These are phyloP conservation scores for Diophrys appendiculata DNA, from an alignment of 73 alveolate species.

Conservation along the genomic window DNA sequence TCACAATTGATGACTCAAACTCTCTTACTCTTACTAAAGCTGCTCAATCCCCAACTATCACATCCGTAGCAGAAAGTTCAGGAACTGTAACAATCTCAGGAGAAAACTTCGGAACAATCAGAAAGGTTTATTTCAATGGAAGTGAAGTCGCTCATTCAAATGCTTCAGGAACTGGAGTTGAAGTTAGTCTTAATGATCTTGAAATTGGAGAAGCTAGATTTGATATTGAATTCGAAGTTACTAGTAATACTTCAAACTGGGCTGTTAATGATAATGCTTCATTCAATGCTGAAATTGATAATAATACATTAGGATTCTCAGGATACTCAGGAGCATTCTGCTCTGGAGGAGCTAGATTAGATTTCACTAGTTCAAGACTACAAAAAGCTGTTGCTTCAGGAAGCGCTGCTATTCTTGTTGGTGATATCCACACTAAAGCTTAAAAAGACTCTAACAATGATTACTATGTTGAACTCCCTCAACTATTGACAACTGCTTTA, in stretches of 20 bases:
- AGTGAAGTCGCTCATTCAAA: neutral
- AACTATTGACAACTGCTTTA: neutral
- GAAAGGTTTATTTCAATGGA: neutral
- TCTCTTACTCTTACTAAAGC: neutral
- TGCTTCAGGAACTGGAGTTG: neutral
- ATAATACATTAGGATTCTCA: neutral
- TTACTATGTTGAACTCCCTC: neutral
- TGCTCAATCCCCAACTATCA: neutral
- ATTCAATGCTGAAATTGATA: neutral
- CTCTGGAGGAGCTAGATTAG: neutral
- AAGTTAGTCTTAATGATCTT: neutral
- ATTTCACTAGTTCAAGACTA: neutral
- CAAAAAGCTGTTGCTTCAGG: neutral
- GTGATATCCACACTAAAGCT: neutral
- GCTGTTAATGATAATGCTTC: neutral
- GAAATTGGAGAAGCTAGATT: neutral
- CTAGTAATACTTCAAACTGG: neutral
- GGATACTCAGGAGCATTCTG: neutral
- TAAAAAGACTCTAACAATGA: no score
- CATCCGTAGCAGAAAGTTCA: neutral
- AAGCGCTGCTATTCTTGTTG: neutral
- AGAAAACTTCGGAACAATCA: neutral
- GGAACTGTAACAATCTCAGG: neutral
- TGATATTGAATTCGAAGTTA: neutral
- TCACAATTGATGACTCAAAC: neutral